Base-by-base conservation (phyloP, 2,329 filamentous ascomycete species). In the Eurotiales sp. region DNA sequence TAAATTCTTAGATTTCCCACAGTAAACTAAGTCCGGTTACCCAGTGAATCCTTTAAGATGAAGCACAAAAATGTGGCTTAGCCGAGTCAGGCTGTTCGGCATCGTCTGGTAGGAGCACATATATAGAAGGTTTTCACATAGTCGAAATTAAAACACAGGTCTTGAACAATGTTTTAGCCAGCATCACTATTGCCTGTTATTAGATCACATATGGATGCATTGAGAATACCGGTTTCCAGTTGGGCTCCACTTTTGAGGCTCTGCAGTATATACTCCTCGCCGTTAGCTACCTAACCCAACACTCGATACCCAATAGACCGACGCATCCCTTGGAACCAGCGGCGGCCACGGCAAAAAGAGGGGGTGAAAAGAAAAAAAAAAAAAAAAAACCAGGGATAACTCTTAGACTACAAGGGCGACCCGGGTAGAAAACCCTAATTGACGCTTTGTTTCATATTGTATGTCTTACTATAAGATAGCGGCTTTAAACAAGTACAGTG, bases 41-140 rank as follows among this genome's bases (percentile, higher is more conserved):
- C 25, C 41, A 29, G 45, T n/a, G 15, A 15, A 15, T 15, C 11
- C 19, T 14, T 17, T 30, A 36, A 12, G 32, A 19, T 14, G 39
- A 19, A 19, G 29, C 40, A 11, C 39, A 41, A 19, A 25, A 48
- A 5, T 42, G 17, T 32, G 46, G 37, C 36, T 17, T 22, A 21
- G 15, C 21, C 14, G n/a, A 12, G 39, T 50, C 27, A 50, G 47
- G 47, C 47, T 43, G 47, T 50, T 50, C 39, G 47, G 47, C 47
- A 50, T n/a, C 47, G 34, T 43, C 30, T 27, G 17, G 19, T 6
- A 25, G 15, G 25, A 42, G 34, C 32, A 32, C 30, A 50, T 34
- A 40, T 43, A 32, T 27, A 25, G 15, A 29, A 43, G 46, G 30
- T 34, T 43, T 37, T 17, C 34, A 15, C 34, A 17, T 37, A 37